These are phyloP conservation scores for Mucor indicus DNA, from an alignment of 371 early-diverging fungal genomes.

Conservation along the genomic window DNA sequence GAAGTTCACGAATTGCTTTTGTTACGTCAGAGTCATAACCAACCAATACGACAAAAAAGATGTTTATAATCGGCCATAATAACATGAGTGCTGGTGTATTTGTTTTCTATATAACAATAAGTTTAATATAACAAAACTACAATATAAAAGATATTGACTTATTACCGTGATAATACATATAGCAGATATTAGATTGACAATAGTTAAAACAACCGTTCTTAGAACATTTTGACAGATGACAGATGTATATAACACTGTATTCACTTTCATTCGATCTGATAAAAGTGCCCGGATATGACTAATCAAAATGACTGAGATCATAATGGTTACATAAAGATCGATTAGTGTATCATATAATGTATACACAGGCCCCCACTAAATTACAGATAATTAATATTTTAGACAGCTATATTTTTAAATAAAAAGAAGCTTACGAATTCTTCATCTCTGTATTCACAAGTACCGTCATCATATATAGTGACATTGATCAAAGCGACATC, in stretches of 20 bases:
- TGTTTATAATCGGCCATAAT: slow-evolving; percentile 39
- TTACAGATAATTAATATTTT: background rate
- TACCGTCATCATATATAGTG: slow-evolving; percentile 1
- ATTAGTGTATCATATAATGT: slow-evolving; percentile 37
- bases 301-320: slow-evolving; percentile 28
- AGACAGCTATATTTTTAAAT: background rate
- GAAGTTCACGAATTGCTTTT: slow-evolving; percentile 21
- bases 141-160: too few species aligned
- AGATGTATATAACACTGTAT: slow-evolving; percentile 27
- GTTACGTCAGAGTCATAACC: slow-evolving; percentile 46
- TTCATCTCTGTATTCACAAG: slow-evolving; percentile 30
- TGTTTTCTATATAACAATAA: slow-evolving; percentile 4
- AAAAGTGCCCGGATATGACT: slow-evolving; percentile 29
- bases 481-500: slow-evolving; percentile 23
- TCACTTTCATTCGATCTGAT: slow-evolving; percentile 17
- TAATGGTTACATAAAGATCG: slow-evolving; percentile 38
- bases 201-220: slow-evolving; percentile 29
- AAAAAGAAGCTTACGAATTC: slow-evolving; percentile 23
- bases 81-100: slow-evolving; percentile 21
- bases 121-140: background rate
- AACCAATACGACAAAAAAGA: slow-evolving; percentile 28
- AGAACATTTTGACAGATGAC: slow-evolving; percentile 34
- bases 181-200: slow-evolving; percentile 32
- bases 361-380: slow-evolving; percentile 46
- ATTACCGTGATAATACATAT: slow-evolving; percentile 33